Conservation (phyloP, 331 rosid genomes). For the Pyrus hybrid region DNA sequence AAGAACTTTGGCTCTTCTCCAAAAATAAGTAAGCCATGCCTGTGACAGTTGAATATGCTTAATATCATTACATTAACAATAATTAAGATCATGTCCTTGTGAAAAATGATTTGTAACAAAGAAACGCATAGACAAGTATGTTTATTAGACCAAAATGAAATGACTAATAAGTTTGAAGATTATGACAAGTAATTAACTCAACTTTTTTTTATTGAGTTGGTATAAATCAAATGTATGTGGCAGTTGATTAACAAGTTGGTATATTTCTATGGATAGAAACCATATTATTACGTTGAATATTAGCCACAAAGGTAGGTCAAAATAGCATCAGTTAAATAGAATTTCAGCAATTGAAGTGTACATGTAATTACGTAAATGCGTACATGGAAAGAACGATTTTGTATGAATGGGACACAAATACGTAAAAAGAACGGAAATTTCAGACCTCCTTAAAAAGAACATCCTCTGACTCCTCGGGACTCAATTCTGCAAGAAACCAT, state of each 20-base stretch:
- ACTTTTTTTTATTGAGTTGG: neutral
- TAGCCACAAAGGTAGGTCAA: neutral
- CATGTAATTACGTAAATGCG: neutral
- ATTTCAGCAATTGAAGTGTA: neutral
- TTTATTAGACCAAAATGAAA: neutral
- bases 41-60: slow-evolving; percentile 4
- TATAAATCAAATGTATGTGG: neutral
- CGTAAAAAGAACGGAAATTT: slow-evolving; percentile 8
- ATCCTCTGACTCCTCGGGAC: slow-evolving; percentile 95
- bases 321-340: neutral
- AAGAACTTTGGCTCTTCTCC: slow-evolving; percentile 94
- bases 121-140: neutral
- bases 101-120: neutral
- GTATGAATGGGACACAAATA: slow-evolving; percentile 5
- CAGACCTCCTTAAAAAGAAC: slow-evolving; percentile 98
- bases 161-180: neutral
- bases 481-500: slow-evolving; percentile 57
- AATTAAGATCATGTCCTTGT: neutral
- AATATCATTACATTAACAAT: neutral
- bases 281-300: neutral
- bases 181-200: neutral
- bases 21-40: slow-evolving; percentile 98
- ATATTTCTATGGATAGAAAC: neutral
- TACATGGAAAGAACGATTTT: neutral
- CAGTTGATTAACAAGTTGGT: neutral